A percentile compares a stretch with the other conserved stretches of the same genome.
Conservation (phyloP, 305 asterid species). For the Euphrasia arctica region DNA sequence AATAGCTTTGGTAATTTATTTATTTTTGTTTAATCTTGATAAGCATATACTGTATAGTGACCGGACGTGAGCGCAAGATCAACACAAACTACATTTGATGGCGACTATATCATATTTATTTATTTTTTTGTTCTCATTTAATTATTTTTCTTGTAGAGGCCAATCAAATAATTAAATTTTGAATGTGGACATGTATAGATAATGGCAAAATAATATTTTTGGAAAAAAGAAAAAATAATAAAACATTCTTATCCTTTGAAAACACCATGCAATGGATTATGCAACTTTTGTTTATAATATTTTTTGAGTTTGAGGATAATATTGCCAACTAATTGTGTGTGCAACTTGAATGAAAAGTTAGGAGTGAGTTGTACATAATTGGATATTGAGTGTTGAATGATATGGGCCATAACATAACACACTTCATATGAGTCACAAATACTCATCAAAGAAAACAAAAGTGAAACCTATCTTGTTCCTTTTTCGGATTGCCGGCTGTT, state of each 20-base stretch:
- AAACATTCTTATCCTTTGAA: conserved; percentile 26
- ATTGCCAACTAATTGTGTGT: conserved; percentile 32
- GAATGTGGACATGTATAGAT: neutral
- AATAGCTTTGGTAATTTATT: too few relatives aligned
- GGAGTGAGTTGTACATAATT: neutral
- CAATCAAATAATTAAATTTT: neutral
- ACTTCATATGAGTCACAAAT: neutral
- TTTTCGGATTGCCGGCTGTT: neutral
- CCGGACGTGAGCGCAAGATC: conserved; percentile 25
- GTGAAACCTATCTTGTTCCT: neutral
- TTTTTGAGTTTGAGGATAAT: conserved; percentile 23
- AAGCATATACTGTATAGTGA: conserved; percentile 1
- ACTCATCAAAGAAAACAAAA: neutral
- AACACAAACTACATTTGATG: conserved; percentile 15
- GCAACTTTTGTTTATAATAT: conserved; percentile 19
- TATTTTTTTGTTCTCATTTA: neutral
- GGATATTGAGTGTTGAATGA: neutral
- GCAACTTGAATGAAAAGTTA: conserved; percentile 29
- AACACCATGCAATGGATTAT: neutral
- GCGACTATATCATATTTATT: conserved; percentile 6
- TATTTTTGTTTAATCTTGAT: neutral
- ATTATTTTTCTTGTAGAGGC: conserved; percentile 17
- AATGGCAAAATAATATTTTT: neutral
- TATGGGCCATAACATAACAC: conserved; percentile 2
- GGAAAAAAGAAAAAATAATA: neutral